A percentile compares a stretch with the other conserved stretches of the same genome.
Conservation (phyloP, 2,329 filamentous ascomycete species). For the Penicillium crustosum region DNA sequence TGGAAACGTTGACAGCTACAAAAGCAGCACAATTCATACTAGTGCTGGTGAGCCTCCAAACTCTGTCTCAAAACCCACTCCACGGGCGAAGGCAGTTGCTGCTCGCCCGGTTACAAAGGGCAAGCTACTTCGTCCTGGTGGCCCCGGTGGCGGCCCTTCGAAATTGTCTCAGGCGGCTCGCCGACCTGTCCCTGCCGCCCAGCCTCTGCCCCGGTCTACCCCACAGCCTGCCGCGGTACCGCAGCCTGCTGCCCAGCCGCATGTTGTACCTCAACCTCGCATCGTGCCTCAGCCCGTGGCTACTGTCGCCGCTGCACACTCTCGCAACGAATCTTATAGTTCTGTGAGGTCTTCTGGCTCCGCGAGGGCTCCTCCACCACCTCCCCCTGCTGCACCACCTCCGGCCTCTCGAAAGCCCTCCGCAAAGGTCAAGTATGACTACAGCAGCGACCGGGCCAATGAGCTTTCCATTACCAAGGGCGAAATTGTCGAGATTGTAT, state of each 20-base stretch:
- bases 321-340: constrained; percentile 57
- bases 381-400: constrained; percentile 63
- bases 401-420: constrained; percentile 67
- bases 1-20: constrained; percentile 76
- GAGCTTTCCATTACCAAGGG: constrained; percentile 78
- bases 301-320: constrained; percentile 44
- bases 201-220: constrained; percentile 36
- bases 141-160: constrained; percentile 77
- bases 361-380: constrained; percentile 63
- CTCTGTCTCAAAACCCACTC: constrained; percentile 79
- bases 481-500: constrained; percentile 83
- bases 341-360: constrained; percentile 62
- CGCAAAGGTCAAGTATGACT: constrained; percentile 91
- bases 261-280: constrained; percentile 28
- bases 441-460: constrained; percentile 77
- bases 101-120: constrained; percentile 89
- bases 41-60: constrained; percentile 78
- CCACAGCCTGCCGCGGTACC: constrained; percentile 36
- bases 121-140: constrained; percentile 86
- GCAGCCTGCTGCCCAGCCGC: constrained; percentile 40
- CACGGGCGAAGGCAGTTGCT: constrained; percentile 80
- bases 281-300: constrained; percentile 47
- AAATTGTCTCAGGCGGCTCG: constrained; percentile 56
- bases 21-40: constrained; percentile 88
- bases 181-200: constrained; percentile 37